A percentile compares a stretch with the other conserved stretches of the same genome.
These are phyloP conservation scores for Colletotrichum spinosum DNA, from an alignment of 2,329 filamentous ascomycete genomes.

Conservation along the genomic window DNA sequence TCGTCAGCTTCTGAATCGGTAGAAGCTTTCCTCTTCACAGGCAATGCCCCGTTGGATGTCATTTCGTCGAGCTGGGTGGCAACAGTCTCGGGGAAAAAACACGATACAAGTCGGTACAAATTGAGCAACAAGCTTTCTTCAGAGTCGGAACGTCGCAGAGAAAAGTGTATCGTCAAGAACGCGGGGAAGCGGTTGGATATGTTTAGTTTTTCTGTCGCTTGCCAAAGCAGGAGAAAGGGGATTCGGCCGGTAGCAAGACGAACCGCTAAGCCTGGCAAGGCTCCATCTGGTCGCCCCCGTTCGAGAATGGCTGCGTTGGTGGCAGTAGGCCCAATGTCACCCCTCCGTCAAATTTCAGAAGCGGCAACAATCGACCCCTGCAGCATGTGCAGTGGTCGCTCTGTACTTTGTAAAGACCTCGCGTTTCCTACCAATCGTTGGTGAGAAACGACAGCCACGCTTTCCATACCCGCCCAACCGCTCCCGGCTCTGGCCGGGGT, in stretches of 20 bases:
- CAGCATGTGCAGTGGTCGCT: conserved; percentile 19
- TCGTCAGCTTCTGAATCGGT: conserved; percentile 46
- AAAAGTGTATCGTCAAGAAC: background rate
- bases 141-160: conserved; percentile 6
- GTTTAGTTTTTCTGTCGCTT: conserved; percentile 8
- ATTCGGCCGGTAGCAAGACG: conserved; percentile 17
- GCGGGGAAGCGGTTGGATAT: conserved; percentile 28
- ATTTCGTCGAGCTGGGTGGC: background rate
- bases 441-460: conserved; percentile 16
- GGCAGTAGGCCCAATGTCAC: conserved; percentile 27
- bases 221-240: conserved; percentile 23
- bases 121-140: background rate
- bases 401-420: conserved; percentile 14
- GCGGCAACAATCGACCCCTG: conserved; percentile 23
- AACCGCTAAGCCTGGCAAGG: conserved; percentile 36
- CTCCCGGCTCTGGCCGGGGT: conserved; percentile 10
- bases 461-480: conserved; percentile 24
- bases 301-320: conserved; percentile 16
- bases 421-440: conserved; percentile 20
- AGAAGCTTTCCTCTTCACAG: conserved; percentile 40
- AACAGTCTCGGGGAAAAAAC: background rate
- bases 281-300: conserved; percentile 28
- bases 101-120: background rate
- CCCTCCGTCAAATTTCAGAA: background rate
- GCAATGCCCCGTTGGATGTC: conserved; percentile 17